Percentiles rank a stretch among this genome's conserved stretches.
phyloP scores from a whole-genome alignment of 140 eudicot genomes.

The Artemisia princeps region DNA sequence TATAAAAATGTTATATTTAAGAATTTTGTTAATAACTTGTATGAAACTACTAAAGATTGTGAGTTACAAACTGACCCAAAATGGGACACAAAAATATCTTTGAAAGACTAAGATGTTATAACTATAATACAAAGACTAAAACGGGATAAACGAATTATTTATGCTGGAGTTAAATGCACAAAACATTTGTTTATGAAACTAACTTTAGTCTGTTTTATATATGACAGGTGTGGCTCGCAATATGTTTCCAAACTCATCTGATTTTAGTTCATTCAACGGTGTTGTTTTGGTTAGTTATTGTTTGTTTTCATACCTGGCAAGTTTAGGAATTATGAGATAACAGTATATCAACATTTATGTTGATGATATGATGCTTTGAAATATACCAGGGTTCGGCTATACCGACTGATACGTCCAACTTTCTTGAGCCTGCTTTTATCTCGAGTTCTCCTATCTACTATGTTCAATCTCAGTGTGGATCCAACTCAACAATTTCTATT shows the following conservation, averaged over 20 bases:
- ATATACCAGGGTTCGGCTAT: slow-evolving; percentile 69
- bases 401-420: slow-evolving; percentile 30
- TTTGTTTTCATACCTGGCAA: slow-evolving; percentile 3
- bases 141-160: too few relatives aligned
- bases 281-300: slow-evolving; percentile 53
- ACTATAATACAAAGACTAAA: too few relatives aligned
- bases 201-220: neutral
- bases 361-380: neutral
- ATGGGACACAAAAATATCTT: too few relatives aligned
- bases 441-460: slow-evolving; percentile 50
- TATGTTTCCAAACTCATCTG: slow-evolving; percentile 40
- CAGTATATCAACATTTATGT: neutral
- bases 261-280: slow-evolving; percentile 39
- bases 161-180: too few relatives aligned
- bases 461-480: slow-evolving; percentile 56
- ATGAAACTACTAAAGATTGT: too few relatives aligned
- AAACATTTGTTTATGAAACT: too few relatives aligned
- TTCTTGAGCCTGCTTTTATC: slow-evolving; percentile 66
- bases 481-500: slow-evolving; percentile 49
- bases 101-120: too few relatives aligned
- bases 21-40: too few relatives aligned
- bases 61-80: too few relatives aligned
- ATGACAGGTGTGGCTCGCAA: slow-evolving; percentile 57
- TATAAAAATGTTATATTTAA: too few relatives aligned
- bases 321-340: slow-evolving; percentile 11